Conservation (phyloP, 2,329 filamentous ascomycete genomes). For the Exophiala sp. region DNA sequence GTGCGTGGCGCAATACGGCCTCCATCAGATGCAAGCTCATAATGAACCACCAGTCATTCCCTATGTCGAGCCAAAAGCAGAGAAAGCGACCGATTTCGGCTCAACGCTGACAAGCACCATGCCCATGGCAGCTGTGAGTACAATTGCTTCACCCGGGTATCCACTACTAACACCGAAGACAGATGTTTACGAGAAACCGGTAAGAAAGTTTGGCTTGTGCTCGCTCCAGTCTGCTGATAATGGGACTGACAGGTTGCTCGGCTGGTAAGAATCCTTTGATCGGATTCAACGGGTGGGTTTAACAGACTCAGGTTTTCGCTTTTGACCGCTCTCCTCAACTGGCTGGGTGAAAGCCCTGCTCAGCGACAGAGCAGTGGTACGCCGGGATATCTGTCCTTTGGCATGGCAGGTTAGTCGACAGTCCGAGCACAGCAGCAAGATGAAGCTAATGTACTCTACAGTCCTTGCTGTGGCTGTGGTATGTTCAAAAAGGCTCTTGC, state of each 20-base stretch:
- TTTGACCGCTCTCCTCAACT: slow-evolving; percentile 44
- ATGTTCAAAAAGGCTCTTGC: slow-evolving; percentile 29
- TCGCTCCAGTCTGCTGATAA: slow-evolving; percentile 20
- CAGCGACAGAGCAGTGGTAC: slow-evolving; percentile 57
- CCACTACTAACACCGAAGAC: slow-evolving; percentile 16
- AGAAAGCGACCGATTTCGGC: slow-evolving; percentile 61
- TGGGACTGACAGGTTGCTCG: slow-evolving; percentile 52
- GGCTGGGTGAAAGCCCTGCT: slow-evolving; percentile 45
- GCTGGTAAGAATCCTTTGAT: slow-evolving; percentile 57
- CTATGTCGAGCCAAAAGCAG: slow-evolving; percentile 70
- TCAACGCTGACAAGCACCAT: slow-evolving; percentile 68
- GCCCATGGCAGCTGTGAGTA: slow-evolving; percentile 77
- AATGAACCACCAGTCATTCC: slow-evolving; percentile 62
- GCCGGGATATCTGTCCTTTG: slow-evolving; percentile 67
- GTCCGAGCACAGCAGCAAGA: background rate
- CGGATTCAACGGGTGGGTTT: background rate
- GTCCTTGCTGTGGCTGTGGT: slow-evolving; percentile 55
- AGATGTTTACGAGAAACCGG: slow-evolving; percentile 88
- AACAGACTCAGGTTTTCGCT: slow-evolving; percentile 39
- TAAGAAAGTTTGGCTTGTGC: slow-evolving; percentile 38
- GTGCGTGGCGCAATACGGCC: slow-evolving; percentile 44
- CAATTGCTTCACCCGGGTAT: slow-evolving; percentile 2
- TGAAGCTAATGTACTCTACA: slow-evolving; percentile 31
- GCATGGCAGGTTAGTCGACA: slow-evolving; percentile 64
- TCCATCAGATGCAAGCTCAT: slow-evolving; percentile 5